Evolutionary conservation across 75 land plant genomes (phyloP), one percentile per base, ranked within the genome.

Genomic region (Sequoia sempervirens): DNA sequence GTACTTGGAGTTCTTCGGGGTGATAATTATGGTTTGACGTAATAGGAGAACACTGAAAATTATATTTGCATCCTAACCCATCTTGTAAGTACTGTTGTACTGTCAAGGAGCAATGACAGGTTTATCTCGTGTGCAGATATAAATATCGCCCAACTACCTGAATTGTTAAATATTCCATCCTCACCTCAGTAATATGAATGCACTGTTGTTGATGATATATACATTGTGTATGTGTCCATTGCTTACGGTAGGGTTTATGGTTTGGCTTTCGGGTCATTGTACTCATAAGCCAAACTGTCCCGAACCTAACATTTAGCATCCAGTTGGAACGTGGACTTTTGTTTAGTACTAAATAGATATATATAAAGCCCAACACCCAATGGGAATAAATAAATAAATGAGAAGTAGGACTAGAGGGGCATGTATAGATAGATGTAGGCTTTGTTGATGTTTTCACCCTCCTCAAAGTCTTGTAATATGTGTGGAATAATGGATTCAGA

Each of bases 291-390:
- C 80, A 78, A 78, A n/a, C 47, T 78, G 80, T 78, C 52, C 50
- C 2, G 30, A 43, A 26, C 80, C 80, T 78, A 78, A 43, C 45
- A 43, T 78, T 78, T 78, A 18, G 50, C 43, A 78, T n/a, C 80
- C 80, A 78, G 80, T 78, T 43, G 80, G 80, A 78, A 78, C 80
- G 80, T 78, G 80, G 80, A n/a, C 46, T 43, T 78, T 43, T 30
- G 73, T 32, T 70, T 32, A 13, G 37, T 61, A 32, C 37, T 78
- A 78, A 78, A 78, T 12, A n/a, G 26, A n/a, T 4, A 45, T 26
- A 45, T 45, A 45, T 78, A 3, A n/a, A 43, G 46, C 47, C 45
- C 80, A 28, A 10, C 1, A 10, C 47, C 80, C 50, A 78, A 78
- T 78, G 80, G 30, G 47, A 78, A n/a, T n/a, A 47, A 78, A 78